phyloP scores from a whole-genome alignment of 1,284 basidiomycete genomes.

The Ceratobasidium sp. region DNA sequence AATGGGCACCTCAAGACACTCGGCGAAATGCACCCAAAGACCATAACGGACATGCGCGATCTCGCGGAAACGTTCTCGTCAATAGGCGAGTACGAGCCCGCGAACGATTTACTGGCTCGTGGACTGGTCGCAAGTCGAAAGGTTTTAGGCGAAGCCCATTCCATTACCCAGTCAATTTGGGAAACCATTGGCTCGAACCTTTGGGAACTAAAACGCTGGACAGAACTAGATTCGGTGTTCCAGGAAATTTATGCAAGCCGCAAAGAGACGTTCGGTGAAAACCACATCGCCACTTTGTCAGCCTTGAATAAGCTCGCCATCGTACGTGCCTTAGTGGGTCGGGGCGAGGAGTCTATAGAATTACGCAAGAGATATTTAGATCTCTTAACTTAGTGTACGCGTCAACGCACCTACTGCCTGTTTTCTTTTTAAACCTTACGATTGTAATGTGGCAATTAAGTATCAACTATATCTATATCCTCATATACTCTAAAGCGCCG shows the following conservation, averaged over 20 bases:
- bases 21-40: not conserved
- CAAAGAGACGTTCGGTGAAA: slow-evolving; percentile 12
- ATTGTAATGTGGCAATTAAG: too few relatives aligned
- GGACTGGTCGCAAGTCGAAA: not conserved
- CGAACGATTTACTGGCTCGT: not conserved
- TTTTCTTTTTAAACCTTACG: too few relatives aligned
- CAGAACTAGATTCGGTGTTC: not conserved
- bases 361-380: not conserved
- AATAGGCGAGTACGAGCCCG: not conserved
- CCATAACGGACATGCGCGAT: not conserved
- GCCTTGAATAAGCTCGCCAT: slow-evolving; percentile 9
- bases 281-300: slow-evolving; percentile 6
- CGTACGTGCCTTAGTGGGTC: not conserved
- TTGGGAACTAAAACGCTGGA: not conserved
- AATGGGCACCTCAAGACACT: not conserved
- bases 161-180: not conserved
- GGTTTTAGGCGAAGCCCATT: slow-evolving; percentile 2
- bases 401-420: too few relatives aligned
- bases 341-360: not conserved
- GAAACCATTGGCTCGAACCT: not conserved
- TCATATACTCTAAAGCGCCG: too few relatives aligned
- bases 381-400: not conserved
- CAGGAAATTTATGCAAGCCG: not conserved
- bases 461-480: too few relatives aligned
- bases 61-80: not conserved